These are phyloP conservation scores for Nothophaeocryptopus gaeumannii DNA, from an alignment of 2,329 filamentous ascomycete genomes.

Conservation along the genomic window DNA sequence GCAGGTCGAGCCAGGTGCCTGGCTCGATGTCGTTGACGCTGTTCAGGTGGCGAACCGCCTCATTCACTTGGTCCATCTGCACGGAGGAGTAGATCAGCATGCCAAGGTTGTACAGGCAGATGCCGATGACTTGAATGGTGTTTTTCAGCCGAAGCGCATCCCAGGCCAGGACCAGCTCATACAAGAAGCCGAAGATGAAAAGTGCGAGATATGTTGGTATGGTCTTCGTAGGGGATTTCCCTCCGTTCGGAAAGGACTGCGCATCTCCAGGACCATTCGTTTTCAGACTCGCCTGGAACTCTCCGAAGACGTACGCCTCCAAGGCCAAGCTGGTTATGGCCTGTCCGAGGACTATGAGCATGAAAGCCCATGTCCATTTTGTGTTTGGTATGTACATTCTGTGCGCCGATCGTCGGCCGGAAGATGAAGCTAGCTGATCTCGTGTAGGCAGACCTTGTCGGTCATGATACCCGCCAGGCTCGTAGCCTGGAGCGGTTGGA, in stretches of 20 bases:
- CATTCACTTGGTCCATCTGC: constrained; percentile 84
- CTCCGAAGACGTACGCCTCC: constrained; percentile 86
- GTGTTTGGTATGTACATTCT: constrained; percentile 77
- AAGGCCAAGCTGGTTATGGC: constrained; percentile 76
- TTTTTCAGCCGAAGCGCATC: constrained; percentile 94
- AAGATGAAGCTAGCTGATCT: constrained; percentile 24
- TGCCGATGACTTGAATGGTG: constrained; percentile 95
- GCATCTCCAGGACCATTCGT: constrained; percentile 4
- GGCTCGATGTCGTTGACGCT: constrained; percentile 40
- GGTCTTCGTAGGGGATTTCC: constrained; percentile 40
- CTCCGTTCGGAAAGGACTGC: no score
- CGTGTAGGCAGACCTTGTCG: constrained; percentile 49
- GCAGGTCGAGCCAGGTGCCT: constrained; percentile 66
- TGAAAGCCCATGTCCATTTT: constrained; percentile 85
- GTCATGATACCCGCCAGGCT: constrained; percentile 49
- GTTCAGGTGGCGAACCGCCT: constrained; percentile 62
- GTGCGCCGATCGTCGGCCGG: constrained; percentile 34
- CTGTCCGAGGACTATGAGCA: constrained; percentile 70
- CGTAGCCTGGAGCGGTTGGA: constrained; percentile 36
- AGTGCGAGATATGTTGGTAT: constrained; percentile 95
- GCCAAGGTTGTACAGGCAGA: constrained; percentile 88
- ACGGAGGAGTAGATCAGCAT: constrained; percentile 90
- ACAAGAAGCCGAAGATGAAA: constrained; percentile 96
- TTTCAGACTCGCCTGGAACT: constrained; percentile 66
- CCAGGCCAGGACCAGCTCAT: constrained; percentile 84